phyloP scores from a whole-genome alignment of 257 asterid genomes.

The Agastache rugosa region DNA sequence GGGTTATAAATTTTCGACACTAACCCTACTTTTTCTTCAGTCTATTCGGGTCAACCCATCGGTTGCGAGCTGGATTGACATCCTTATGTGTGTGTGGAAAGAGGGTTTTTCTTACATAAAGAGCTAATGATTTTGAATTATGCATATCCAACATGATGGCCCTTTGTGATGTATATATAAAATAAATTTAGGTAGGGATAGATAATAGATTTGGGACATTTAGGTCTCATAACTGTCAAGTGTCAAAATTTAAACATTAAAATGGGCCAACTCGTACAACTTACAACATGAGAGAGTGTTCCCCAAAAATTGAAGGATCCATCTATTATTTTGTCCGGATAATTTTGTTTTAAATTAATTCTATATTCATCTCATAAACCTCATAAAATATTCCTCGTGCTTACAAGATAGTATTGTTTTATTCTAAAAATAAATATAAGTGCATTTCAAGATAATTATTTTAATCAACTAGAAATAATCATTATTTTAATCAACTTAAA shows the following conservation, averaged over 20 bases:
- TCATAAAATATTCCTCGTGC: background rate
- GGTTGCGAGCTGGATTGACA: too few species aligned
- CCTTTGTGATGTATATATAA: background rate
- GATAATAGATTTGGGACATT: slow-evolving; percentile 6
- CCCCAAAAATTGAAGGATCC: background rate
- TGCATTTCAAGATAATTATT: too few species aligned
- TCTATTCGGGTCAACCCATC: too few species aligned
- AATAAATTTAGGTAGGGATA: background rate
- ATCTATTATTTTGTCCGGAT: slow-evolving; percentile 9
- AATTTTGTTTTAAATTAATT: background rate
- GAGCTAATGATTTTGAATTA: background rate
- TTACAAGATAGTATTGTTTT: background rate
- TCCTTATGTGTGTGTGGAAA: background rate
- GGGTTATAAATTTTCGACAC: too few species aligned
- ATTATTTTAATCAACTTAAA: too few species aligned
- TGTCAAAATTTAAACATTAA: slow-evolving; percentile 1
- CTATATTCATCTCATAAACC: background rate
- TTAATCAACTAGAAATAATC: too few species aligned
- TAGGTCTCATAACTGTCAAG: background rate
- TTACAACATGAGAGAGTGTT: background rate
- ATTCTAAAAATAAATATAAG: too few species aligned
- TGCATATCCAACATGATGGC: slow-evolving; percentile 1
- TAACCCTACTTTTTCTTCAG: too few species aligned
- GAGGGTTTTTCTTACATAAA: background rate
- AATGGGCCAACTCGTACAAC: slow-evolving; percentile 6